Conservation (phyloP, 495 filamentous ascomycete species). For the Thozetella sp. region DNA sequence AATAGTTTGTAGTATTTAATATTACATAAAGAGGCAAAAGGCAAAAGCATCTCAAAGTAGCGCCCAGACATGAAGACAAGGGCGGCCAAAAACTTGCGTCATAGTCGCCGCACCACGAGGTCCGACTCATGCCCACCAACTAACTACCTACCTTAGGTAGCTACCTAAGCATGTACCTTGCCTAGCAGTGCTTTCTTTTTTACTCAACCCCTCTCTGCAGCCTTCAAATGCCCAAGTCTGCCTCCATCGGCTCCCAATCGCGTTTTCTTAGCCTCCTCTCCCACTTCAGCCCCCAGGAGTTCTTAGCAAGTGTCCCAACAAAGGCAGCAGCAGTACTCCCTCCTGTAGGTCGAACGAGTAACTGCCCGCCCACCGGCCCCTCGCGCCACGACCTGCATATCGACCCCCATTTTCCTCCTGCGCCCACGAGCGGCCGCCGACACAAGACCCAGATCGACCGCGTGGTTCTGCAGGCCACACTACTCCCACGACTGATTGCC, state of each 20-base stretch:
- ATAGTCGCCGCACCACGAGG: neutral
- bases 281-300: neutral
- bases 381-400: neutral
- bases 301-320: neutral
- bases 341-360: neutral
- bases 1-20: too few species aligned
- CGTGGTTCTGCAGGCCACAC: neutral
- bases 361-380: neutral
- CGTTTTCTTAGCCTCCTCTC: too few species aligned
- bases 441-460: neutral
- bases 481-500: neutral
- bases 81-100: neutral
- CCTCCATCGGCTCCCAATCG: too few species aligned
- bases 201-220: too few species aligned
- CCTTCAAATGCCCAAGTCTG: too few species aligned
- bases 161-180: too few species aligned
- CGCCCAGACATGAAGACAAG: too few species aligned
- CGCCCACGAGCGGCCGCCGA: neutral
- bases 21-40: too few species aligned
- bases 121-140: neutral
- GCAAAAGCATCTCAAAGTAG: too few species aligned
- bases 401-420: neutral
- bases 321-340: neutral
- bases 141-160: neutral
- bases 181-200: too few species aligned